These are phyloP conservation scores for Peronosclerospora sorghi DNA, from an alignment of 352 stramenopile species.

Conservation along the genomic window DNA sequence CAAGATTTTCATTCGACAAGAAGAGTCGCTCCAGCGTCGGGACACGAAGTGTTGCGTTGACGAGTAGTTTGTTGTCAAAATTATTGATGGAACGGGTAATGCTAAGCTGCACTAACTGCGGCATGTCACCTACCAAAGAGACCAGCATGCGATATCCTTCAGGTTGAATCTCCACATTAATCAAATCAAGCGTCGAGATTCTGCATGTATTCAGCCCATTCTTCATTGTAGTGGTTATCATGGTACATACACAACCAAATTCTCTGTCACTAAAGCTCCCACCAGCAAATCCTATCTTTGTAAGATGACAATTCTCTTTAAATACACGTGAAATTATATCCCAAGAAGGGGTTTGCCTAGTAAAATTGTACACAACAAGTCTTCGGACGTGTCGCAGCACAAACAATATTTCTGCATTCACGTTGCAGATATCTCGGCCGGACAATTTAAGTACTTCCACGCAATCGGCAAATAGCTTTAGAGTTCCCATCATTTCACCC, in stretches of 20 bases:
- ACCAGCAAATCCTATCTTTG: slow-evolving; percentile 60
- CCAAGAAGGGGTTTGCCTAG: slow-evolving; percentile 53
- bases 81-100: slow-evolving; percentile 49
- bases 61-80: slow-evolving; percentile 45
- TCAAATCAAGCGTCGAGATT: slow-evolving; percentile 41
- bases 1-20: slow-evolving; percentile 66
- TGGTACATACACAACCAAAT: slow-evolving; percentile 26
- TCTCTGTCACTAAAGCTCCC: slow-evolving; percentile 40
- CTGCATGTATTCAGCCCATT: slow-evolving; percentile 8
- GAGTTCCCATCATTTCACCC: slow-evolving; percentile 1
- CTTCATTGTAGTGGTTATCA: slow-evolving; percentile 9
- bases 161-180: slow-evolving; percentile 50
- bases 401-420: slow-evolving; percentile 37
- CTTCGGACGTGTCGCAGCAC: slow-evolving; percentile 27
- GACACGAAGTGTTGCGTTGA: slow-evolving; percentile 27
- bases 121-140: slow-evolving; percentile 23
- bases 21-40: slow-evolving; percentile 35
- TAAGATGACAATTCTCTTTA: slow-evolving; percentile 20
- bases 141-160: slow-evolving; percentile 39
- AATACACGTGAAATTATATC: slow-evolving; percentile 23
- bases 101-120: slow-evolving; percentile 29
- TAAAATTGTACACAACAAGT: slow-evolving; percentile 62
- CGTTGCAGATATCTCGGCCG: slow-evolving; percentile 37
- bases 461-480: slow-evolving; percentile 41
- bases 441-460: slow-evolving; percentile 50